Conservation (phyloP, 192 early-diverging fungal genomes). For the Coemansia sp. region DNA sequence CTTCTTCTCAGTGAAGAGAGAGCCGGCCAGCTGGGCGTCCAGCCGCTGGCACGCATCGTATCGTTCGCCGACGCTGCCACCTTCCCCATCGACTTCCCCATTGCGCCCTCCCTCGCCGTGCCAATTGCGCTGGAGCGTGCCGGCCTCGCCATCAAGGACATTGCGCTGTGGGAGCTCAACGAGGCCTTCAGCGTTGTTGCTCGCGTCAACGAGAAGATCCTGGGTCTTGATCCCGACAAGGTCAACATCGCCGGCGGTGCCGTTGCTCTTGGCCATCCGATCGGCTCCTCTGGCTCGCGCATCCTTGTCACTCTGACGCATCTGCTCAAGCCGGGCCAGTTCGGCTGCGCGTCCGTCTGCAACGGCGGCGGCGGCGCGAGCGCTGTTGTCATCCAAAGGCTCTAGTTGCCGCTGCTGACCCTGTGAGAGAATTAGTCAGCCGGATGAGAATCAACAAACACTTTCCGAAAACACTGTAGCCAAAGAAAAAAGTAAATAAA, state of each 20-base stretch:
- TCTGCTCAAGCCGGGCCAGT: conserved; percentile 77
- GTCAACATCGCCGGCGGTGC: conserved; percentile 83
- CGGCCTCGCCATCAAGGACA: conserved; percentile 76
- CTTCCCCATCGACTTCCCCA: conserved; percentile 89
- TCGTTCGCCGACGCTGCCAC: conserved; percentile 90
- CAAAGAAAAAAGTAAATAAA: background rate
- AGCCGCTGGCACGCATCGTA: conserved; percentile 85
- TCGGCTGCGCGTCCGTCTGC: conserved; percentile 78
- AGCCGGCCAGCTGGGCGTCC: conserved; percentile 73
- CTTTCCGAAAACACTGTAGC: no score
- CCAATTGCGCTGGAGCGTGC: conserved; percentile 91
- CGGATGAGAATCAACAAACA: no score
- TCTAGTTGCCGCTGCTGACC: background rate
- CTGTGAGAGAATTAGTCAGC: no score
- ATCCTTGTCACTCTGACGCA: conserved; percentile 82
- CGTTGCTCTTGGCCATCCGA: conserved; percentile 77
- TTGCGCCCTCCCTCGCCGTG: conserved; percentile 89
- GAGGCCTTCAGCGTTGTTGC: conserved; percentile 96
- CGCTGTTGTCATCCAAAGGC: conserved; percentile 13
- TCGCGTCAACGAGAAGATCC: conserved; percentile 84
- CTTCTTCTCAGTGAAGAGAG: conserved; percentile 77
- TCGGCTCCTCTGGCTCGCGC: conserved; percentile 80
- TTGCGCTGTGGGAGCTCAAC: conserved; percentile 94
- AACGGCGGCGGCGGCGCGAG: conserved; percentile 60
- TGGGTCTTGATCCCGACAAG: conserved; percentile 65